phyloP scores from a whole-genome alignment of 2,329 filamentous ascomycete genomes.

The Dactylonectria macrodidyma region DNA sequence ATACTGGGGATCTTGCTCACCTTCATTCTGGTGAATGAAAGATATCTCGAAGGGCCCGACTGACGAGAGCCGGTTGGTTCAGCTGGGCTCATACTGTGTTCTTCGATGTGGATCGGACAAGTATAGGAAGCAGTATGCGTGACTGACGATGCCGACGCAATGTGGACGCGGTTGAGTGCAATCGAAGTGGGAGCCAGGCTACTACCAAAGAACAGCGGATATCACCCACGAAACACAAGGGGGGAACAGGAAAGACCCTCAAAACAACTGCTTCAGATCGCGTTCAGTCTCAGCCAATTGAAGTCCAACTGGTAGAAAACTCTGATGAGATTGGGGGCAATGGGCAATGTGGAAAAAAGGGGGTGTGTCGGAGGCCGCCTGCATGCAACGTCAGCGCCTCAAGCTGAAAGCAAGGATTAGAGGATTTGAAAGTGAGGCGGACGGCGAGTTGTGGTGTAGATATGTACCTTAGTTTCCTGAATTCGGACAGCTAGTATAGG shows the following conservation, averaged over 20 bases:
- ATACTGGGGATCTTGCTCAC: slow-evolving; percentile 30
- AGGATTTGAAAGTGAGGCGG: not conserved
- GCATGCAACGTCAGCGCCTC: not conserved
- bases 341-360: not conserved
- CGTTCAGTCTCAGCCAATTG: not conserved
- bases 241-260: not conserved
- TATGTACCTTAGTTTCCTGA: too few relatives aligned
- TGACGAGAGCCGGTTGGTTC: not conserved
- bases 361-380: not conserved
- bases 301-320: not conserved
- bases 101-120: too few relatives aligned
- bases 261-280: not conserved
- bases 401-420: not conserved
- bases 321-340: not conserved
- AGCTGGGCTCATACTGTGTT: not conserved
- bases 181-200: not conserved
- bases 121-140: not conserved
- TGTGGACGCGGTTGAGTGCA: not conserved
- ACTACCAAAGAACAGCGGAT: not conserved
- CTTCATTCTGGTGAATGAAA: slow-evolving; percentile 28
- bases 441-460: too few relatives aligned
- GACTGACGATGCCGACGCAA: not conserved
- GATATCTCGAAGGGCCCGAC: not conserved
- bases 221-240: not conserved
- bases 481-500: not conserved